Conservation (phyloP, 805 yeast species). For the Saccharomycopsis vini region DNA sequence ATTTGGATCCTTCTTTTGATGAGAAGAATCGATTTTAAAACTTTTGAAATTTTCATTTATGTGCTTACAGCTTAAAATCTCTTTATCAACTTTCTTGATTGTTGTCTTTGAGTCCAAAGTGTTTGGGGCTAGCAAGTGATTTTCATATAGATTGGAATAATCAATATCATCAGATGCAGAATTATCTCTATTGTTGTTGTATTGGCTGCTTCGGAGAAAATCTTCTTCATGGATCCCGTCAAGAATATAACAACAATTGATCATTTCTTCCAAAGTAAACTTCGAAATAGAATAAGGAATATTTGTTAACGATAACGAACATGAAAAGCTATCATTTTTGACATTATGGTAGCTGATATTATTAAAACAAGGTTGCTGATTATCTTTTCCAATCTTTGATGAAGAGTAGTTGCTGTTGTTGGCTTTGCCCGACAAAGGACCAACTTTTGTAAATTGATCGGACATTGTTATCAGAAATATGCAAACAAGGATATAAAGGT, state of each 20-base stretch:
- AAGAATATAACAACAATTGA: slow-evolving; percentile 16
- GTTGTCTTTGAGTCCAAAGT: not conserved
- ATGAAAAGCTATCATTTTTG: too few species aligned
- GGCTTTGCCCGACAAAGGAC: too few species aligned
- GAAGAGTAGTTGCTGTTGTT: too few species aligned
- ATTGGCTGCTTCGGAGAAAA: not conserved
- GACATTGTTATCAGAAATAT: too few species aligned
- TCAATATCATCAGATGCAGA: too few species aligned
- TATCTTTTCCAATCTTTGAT: too few species aligned
- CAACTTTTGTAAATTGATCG: too few species aligned
- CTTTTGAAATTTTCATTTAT: not conserved
- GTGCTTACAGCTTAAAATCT: not conserved
- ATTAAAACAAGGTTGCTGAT: too few species aligned
- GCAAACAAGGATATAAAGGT: too few species aligned
- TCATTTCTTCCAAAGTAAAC: slow-evolving; percentile 11
- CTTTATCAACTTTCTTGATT: not conserved
- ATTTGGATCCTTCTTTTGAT: not conserved
- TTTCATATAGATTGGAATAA: not conserved
- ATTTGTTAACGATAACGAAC: too few species aligned
- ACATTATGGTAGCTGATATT: too few species aligned
- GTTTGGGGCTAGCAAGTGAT: not conserved
- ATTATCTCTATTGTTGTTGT: not conserved
- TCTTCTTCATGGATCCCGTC: slow-evolving; percentile 14
- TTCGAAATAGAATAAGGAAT: too few species aligned
- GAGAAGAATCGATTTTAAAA: not conserved